phyloP scores from a whole-genome alignment of 352 stramenopile genomes.

The Pythium rishiriense region DNA sequence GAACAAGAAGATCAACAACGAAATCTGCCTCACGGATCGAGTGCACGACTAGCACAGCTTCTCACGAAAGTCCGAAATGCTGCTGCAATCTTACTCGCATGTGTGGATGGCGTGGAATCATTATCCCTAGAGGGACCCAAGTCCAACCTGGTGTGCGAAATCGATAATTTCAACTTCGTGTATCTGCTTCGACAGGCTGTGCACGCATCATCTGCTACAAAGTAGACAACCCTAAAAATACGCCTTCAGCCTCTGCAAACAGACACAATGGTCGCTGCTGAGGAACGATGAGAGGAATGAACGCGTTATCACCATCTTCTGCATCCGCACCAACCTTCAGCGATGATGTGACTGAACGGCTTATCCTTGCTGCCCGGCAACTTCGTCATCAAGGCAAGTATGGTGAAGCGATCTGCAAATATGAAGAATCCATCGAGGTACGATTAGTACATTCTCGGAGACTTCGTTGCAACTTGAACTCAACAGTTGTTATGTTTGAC shows the following conservation, averaged over 20 bases:
- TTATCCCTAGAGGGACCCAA: slow-evolving; percentile 41
- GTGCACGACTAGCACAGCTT: slow-evolving; percentile 26
- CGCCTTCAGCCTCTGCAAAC: not conserved
- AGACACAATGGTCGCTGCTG: not conserved
- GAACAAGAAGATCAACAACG: slow-evolving; percentile 57
- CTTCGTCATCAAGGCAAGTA: slow-evolving; percentile 43
- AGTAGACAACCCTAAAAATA: slow-evolving; percentile 23
- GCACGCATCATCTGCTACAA: not conserved
- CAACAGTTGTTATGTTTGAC: not conserved
- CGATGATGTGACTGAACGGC: slow-evolving; percentile 31
- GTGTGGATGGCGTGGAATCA: slow-evolving; percentile 41
- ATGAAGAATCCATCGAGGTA: slow-evolving; percentile 57
- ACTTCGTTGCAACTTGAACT: not conserved
- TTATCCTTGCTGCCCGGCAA: slow-evolving; percentile 35
- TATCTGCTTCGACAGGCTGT: not conserved
- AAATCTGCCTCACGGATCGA: slow-evolving; percentile 41
- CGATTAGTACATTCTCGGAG: no score
- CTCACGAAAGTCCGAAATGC: slow-evolving; percentile 29
- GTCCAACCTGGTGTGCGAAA: slow-evolving; percentile 41
- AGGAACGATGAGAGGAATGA: not conserved
- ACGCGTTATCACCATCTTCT: not conserved
- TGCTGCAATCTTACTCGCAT: slow-evolving; percentile 29
- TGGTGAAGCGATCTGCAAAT: slow-evolving; percentile 33
- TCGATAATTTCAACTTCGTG: slow-evolving; percentile 49
- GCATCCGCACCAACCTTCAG: slow-evolving; percentile 10